phyloP scores from a whole-genome alignment of 306 rosid species.

The Albizia julibrissin region DNA sequence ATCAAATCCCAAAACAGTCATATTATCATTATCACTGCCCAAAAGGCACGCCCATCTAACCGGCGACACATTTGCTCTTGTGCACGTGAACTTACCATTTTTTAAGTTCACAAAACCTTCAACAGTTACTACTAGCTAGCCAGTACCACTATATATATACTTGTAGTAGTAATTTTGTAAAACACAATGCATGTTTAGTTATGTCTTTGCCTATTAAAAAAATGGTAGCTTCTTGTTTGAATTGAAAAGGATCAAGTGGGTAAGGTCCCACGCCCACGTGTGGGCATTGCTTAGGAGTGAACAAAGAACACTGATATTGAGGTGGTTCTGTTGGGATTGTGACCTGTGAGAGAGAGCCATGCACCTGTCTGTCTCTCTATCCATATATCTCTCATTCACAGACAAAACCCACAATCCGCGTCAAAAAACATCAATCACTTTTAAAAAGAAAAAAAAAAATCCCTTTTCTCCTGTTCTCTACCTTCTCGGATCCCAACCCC shows the following conservation, averaged over 20 bases:
- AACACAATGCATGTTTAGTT: background rate
- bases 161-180: background rate
- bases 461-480: constrained; percentile 47
- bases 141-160: background rate
- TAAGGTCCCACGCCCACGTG: constrained; percentile 48
- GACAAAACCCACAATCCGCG: constrained; percentile 30
- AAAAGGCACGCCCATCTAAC: constrained; percentile 60
- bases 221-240: background rate
- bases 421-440: constrained; percentile 30
- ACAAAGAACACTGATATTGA: constrained; percentile 24
- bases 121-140: background rate
- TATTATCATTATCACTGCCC: background rate
- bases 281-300: constrained; percentile 34
- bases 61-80: constrained; percentile 57
- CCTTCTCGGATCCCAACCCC: constrained; percentile 50
- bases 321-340: constrained; percentile 27
- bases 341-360: background rate
- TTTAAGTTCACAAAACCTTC: background rate
- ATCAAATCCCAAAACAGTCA: constrained; percentile 31
- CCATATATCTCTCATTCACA: background rate
- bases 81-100: constrained; percentile 46
- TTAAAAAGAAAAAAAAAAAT: background rate
- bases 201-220: background rate
- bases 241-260: background rate
- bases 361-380: constrained; percentile 1